These are phyloP conservation scores for Sisymbrium irio DNA, from an alignment of 345 rosid species.

Conservation along the genomic window DNA sequence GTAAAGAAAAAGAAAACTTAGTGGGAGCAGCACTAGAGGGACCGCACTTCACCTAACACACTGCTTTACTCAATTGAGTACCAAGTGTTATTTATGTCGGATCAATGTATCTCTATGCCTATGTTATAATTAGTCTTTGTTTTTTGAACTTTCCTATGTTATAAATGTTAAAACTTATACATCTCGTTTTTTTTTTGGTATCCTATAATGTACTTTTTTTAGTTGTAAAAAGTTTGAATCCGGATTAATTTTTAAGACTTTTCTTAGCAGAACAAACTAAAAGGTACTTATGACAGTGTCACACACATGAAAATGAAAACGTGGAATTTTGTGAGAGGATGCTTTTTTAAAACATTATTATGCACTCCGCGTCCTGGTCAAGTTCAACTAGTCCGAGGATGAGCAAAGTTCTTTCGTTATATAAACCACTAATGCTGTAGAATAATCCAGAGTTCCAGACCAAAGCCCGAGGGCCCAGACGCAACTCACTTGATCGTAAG, in stretches of 20 bases:
- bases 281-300: no score
- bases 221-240: not conserved
- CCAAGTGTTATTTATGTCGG: not conserved
- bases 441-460: no score
- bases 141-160: no score
- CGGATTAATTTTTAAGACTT: not conserved
- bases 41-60: constrained; percentile 34
- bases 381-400: no score
- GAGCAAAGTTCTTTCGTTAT: no score
- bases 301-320: not conserved
- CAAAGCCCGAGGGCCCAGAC: no score
- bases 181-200: not conserved
- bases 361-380: no score
- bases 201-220: not conserved
- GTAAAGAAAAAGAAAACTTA: constrained; percentile 21
- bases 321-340: no score
- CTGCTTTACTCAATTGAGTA: constrained; percentile 16
- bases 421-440: no score
- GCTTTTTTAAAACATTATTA: no score
- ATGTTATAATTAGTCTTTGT: no score
- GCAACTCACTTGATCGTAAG: no score
- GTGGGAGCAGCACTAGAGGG: constrained; percentile 37
- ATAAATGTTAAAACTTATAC: not conserved
- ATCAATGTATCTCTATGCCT: not conserved
- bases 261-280: not conserved